Base-by-base conservation (phyloP, 2,329 filamentous ascomycete species). In the Fusarium burgessii region DNA sequence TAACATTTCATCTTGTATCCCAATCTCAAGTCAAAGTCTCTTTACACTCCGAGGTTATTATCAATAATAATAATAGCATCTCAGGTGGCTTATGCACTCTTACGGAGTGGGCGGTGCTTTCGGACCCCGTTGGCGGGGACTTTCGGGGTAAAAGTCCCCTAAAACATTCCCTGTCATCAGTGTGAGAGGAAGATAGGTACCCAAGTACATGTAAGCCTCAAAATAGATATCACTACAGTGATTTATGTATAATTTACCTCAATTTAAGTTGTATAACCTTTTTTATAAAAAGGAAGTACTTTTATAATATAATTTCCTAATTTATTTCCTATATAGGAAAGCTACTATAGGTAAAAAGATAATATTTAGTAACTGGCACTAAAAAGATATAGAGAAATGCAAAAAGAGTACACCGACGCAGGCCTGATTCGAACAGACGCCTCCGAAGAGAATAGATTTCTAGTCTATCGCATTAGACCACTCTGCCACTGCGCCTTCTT, bases 401-500 rank as follows among this genome's bases (percentile, higher is more conserved):
- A 64, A 51, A 66, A 67, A 13, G 8, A 15, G n/a, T 15, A 62
- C 32, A 63, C 50, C 65, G 64, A 68, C 65, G 65, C 64, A 68
- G 65, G 63, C 64, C 64, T 68, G 64, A 67, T 67, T 68, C 63
- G 64, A 68, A 68, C 62, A 67, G 64, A 67, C 62, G 64, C 64
- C 64, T 67, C 64, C 64, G 64, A 67, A 20, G 64, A 67, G 63
- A 68, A 68, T 68, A 68, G 65, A 68, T 68, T 68, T 68, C 64
- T 68, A 68, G 64, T 68, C 64, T 68, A 68, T 68, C 64, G 64
- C 64, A 68, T 68, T 68, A 68, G 65, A 68, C 65, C 65, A 68
- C 65, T 68, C 65, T 68, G 65, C 65, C 65, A 68, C 65, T 68
- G 65, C 65, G 65, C 65, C 65, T 64, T 58, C 7, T 45, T 0